Percentiles rank a stretch among this genome's conserved stretches.
Conservation (phyloP, 2,329 filamentous ascomycete species). For the Trichoderma guizhouense region DNA sequence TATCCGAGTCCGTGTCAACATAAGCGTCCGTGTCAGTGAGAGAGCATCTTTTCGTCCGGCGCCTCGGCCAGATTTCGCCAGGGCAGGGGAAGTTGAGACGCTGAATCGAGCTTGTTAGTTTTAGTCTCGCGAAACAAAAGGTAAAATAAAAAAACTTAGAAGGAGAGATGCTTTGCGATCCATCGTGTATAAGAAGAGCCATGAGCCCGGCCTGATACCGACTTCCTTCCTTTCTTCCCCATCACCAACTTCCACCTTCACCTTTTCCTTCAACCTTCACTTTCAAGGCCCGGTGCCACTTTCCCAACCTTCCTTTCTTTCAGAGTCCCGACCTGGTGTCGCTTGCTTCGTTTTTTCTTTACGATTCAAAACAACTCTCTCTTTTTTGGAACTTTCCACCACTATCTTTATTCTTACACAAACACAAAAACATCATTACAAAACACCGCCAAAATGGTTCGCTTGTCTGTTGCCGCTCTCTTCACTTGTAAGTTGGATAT, state of each 20-base stretch:
- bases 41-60: background rate
- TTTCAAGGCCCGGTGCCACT: constrained; percentile 17
- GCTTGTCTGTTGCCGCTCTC: constrained; percentile 24
- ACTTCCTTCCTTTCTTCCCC: background rate
- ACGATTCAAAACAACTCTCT: constrained; percentile 17
- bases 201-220: background rate
- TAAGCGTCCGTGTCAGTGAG: background rate
- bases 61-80: background rate
- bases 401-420: background rate
- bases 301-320: constrained; percentile 17
- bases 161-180: background rate
- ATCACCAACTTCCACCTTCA: constrained; percentile 14
- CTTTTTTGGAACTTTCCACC: constrained; percentile 6
- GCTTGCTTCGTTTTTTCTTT: constrained; percentile 12
- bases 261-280: background rate
- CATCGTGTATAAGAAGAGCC: constrained; percentile 10
- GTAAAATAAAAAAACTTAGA: background rate
- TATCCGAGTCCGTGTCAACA: background rate
- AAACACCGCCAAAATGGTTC: constrained; percentile 26
- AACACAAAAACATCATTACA: background rate
- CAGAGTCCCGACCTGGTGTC: constrained; percentile 21
- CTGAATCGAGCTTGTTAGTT: background rate
- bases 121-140: background rate
- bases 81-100: background rate
- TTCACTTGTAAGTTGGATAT: constrained; percentile 26